Conservation (phyloP, 2,329 filamentous ascomycete species). For the Annulohypoxylon truncatum region DNA sequence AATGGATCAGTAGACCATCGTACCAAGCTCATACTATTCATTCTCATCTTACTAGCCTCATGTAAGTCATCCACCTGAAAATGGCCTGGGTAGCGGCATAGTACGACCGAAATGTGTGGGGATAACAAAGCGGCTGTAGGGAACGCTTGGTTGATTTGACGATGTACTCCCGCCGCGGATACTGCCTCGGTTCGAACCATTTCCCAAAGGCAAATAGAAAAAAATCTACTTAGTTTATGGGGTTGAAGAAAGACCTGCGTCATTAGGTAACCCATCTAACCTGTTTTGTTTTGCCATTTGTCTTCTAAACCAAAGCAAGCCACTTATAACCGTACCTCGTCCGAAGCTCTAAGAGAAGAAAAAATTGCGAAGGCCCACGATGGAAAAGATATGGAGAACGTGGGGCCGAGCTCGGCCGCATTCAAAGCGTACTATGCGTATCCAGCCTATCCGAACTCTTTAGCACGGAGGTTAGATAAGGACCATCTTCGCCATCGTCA, state of each 20-base stretch:
- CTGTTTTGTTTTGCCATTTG: conserved; percentile 20
- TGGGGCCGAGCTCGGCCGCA: conserved; percentile 45
- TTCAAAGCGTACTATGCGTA: conserved; percentile 35
- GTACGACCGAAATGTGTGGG: conserved; percentile 42
- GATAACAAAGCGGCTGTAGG: conserved; percentile 33
- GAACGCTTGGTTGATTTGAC: conserved; percentile 22
- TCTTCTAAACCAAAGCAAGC: conserved; percentile 24
- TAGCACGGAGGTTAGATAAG: conserved; percentile 46
- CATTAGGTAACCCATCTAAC: conserved; percentile 17
- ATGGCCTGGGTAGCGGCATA: conserved; percentile 35
- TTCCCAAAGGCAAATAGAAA: conserved; percentile 2
- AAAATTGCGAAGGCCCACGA: conserved; percentile 42
- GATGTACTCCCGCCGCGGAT: conserved; percentile 16
- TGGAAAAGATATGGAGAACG: conserved; percentile 44
- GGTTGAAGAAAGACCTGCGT: conserved; percentile 11
- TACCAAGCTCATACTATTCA: conserved; percentile 41
- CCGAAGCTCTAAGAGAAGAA: conserved; percentile 25
- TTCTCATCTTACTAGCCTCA: conserved; percentile 41
- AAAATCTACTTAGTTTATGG: background rate
- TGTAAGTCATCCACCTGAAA: conserved; percentile 41
- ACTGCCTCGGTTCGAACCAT: conserved; percentile 25
- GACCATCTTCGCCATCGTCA: conserved; percentile 35
- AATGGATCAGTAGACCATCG: conserved; percentile 39
- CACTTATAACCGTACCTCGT: conserved; percentile 40
- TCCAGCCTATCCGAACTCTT: conserved; percentile 18